Evolutionary conservation across 2,329 filamentous ascomycete species (phyloP).

Genomic region (Ceratocystis harringtonii): DNA sequence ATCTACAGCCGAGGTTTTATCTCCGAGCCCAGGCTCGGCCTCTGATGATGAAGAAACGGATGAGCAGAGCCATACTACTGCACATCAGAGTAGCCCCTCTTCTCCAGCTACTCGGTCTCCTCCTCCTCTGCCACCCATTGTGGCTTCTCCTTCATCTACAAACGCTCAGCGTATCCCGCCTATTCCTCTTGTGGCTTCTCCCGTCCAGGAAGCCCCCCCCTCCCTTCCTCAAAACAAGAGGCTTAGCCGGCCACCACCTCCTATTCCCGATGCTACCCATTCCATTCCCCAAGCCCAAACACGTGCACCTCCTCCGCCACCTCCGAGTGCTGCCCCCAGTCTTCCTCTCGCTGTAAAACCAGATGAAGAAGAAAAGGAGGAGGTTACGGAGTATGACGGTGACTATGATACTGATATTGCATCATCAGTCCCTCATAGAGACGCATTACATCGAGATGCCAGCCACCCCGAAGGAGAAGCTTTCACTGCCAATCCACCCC

Average conservation of each 20-base stretch:
- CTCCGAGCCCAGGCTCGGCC: constrained; percentile 63
- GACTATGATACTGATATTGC: constrained; percentile 97
- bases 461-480: constrained; percentile 41
- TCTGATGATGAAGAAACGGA: constrained; percentile 76
- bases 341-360: constrained; percentile 28
- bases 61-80: constrained; percentile 24
- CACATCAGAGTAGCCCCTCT: constrained; percentile 23
- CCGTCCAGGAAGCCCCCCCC: constrained; percentile 31
- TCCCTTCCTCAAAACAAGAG: constrained; percentile 34
- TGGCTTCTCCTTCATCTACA: constrained; percentile 16
- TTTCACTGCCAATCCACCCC: constrained; percentile 38
- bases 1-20: constrained; percentile 39
- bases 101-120: constrained; percentile 27
- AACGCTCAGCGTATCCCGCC: constrained; percentile 21
- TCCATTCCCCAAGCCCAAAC: constrained; percentile 34
- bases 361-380: constrained; percentile 52
- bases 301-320: constrained; percentile 52
- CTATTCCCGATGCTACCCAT: constrained; percentile 43
- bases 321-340: constrained; percentile 31
- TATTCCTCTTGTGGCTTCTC: constrained; percentile 25
- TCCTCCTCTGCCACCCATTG: constrained; percentile 28
- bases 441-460: constrained; percentile 54
- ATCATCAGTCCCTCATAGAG: constrained; percentile 84
- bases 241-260: constrained; percentile 41
- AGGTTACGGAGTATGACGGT: constrained; percentile 87